Evolutionary conservation across 805 yeast genomes (phyloP), one percentile per base, ranked within the genome.

Genomic region (Debaryomyces maramus): DNA sequence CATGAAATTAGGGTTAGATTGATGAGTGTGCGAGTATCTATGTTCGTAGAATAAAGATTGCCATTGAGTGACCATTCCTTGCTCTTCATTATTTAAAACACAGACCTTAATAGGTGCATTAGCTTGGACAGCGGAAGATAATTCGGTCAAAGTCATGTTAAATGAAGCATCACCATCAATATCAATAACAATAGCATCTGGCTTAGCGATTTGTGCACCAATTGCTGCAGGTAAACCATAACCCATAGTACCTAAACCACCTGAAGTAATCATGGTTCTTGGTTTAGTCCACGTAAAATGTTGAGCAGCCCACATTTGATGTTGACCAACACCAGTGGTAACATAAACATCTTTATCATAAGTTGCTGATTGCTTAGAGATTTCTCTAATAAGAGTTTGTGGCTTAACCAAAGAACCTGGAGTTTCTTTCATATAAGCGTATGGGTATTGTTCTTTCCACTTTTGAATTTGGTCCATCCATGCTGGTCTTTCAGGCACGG

Each of bases 281-380:
- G 99, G 99, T 47, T 78, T 70, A 46, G 82, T 84, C 96, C 97
- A 91, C 38, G 89, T 80, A 81, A 86, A 90, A 67, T 89, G 90
- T 72, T 93, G 99, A 20, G 98, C 98, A 27, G 98, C 95, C 99
- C 99, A 91, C 99, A 91, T 91, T 74, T 91, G 99, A 77, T 91
- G 99, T 75, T 93, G 99, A 45, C 99, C 99, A 38, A 93, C 98
- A 76, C 99, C 99, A 26, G 99, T 93, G 39, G 98, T 85, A 53
- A 91, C 84, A 54, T 90, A 80, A 43, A 88, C 89, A 53, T 86
- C 90, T 58, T 80, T 86, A 48, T 73, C 73, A 40, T 77, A 75
- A 39, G 71, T 77, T 36, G 70, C 64, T 22, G 89, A 82, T 52
- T 89, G 83, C 46, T 80, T 76, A 3, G 93, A 80, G 41, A 93